Base-by-base conservation (phyloP, 2,329 filamentous ascomycete species). In the Dactylonectria estremocensis region DNA sequence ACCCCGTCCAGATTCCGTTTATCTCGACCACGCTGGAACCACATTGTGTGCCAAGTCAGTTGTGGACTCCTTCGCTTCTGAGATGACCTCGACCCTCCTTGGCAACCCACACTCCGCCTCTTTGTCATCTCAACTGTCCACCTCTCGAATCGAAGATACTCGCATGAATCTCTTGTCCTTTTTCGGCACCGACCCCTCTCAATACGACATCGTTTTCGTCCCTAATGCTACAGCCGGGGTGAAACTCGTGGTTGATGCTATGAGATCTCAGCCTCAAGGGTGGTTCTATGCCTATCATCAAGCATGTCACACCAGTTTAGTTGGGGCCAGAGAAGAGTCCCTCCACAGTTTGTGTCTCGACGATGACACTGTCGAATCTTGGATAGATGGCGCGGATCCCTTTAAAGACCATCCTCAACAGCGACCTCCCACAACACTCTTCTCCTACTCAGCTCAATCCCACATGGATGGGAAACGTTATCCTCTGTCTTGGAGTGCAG, bases 11-110 rank as follows among this genome's bases (percentile, higher is more conserved):
- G 93, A 88, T 59, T 90, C 89, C 10, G 86, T 91, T 53, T 98
- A 98, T 79, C 91, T 98, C 64, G 95, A 98, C 75, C 95, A 98
- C 91, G 95, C 95, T 0, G 95, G 95, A n/a, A 93, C 94, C n/a
- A 95, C 95, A 0, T 85, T 93, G 1, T 94, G 93, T 77, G 86
- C 94, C 48, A 95, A 92, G 79, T 95, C 93, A 33, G 82, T 96
- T 24, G 91, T 98, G 80, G 92, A 95, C 71, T 85, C 83, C 24
- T 97, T 97, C 81, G 90, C 93, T 9, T 80, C 83, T n/a, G 93
- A 96, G 67, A 92, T 98, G 87, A 91, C 91, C 28, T 85, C 88
- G 4, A 93, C 91, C 74, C 84, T 98, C 0, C 95, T 95, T 73
- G 95, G 95, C 43, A 98, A 98, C 70, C 95, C 95, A 1, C 95